Conservation (phyloP, 352 stramenopile genomes). For the Globisporangium sylvaticum region DNA sequence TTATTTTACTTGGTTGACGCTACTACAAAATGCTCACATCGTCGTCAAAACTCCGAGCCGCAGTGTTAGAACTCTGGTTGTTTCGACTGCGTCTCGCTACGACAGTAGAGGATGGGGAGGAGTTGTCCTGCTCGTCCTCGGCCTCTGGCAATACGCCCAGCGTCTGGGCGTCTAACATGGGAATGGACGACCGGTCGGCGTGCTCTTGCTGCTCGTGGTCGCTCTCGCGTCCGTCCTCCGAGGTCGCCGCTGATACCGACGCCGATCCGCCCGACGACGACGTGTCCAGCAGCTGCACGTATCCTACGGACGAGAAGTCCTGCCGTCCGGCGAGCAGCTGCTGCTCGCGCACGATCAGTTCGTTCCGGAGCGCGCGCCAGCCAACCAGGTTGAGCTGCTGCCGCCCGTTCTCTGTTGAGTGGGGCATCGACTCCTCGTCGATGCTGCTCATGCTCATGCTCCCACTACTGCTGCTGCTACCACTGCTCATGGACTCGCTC, state of each 20-base stretch:
- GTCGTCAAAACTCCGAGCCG: neutral
- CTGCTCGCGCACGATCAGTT: slow-evolving; percentile 53
- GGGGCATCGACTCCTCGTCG: neutral
- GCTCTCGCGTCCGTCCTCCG: slow-evolving; percentile 11
- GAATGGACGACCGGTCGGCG: neutral
- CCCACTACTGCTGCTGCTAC: slow-evolving; percentile 13
- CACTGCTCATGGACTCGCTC: slow-evolving; percentile 6
- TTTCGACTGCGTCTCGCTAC: neutral
- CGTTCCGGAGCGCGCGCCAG: slow-evolving; percentile 49
- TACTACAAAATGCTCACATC: slow-evolving; percentile 7
- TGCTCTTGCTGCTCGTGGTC: slow-evolving; percentile 3
- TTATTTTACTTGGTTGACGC: slow-evolving; percentile 9
- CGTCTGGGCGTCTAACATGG: neutral
- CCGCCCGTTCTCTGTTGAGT: neutral
- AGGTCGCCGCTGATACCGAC: slow-evolving; percentile 2
- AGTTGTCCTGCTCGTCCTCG: neutral
- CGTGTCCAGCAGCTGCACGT: slow-evolving; percentile 50
- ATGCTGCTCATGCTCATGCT: slow-evolving; percentile 6
- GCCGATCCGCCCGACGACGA: slow-evolving; percentile 14
- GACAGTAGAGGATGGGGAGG: neutral
- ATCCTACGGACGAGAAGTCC: slow-evolving; percentile 29
- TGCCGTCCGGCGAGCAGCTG: slow-evolving; percentile 30
- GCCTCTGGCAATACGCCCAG: neutral
- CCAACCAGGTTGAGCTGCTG: slow-evolving; percentile 51
- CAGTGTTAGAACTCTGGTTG: neutral